Conservation (phyloP, 306 rosid genomes). For the Mimosa bimucronata region DNA sequence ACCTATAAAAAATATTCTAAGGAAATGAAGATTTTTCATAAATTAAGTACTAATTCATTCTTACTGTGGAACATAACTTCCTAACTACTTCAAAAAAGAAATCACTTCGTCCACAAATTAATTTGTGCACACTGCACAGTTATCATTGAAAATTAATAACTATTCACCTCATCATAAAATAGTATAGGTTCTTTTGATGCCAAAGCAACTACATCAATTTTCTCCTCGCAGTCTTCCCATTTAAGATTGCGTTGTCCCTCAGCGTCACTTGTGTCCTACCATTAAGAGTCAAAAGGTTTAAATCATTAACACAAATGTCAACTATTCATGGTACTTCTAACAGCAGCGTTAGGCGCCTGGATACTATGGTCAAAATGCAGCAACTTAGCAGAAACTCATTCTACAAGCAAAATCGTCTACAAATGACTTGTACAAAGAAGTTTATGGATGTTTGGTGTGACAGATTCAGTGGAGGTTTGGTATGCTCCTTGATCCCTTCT, state of each 20-base stretch:
- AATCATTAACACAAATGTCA: neutral
- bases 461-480: constrained; percentile 22
- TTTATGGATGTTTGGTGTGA: constrained; percentile 3
- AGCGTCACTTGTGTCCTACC: constrained; percentile 51
- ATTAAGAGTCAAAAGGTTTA: constrained; percentile 28
- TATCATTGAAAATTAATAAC: constrained; percentile 45
- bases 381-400: constrained; percentile 10
- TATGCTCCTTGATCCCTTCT: constrained; percentile 6
- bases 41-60: constrained; percentile 13
- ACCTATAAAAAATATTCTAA: constrained; percentile 5
- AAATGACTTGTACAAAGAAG: neutral
- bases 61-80: constrained; percentile 4
- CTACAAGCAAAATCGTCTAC: neutral
- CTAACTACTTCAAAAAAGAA: constrained; percentile 20
- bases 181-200: constrained; percentile 95
- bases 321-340: constrained; percentile 9
- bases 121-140: constrained; percentile 16
- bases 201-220: constrained; percentile 77
- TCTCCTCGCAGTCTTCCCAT: constrained; percentile 86
- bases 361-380: constrained; percentile 1
- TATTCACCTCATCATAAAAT: constrained; percentile 89
- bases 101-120: constrained; percentile 15
- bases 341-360: neutral
- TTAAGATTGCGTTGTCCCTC: constrained; percentile 51
- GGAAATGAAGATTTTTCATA: neutral